A percentile compares a stretch with the other conserved stretches of the same genome.
Evolutionary conservation across 768 basidiomycete genomes (phyloP).

Genomic region (Coprinopsis sp.): DNA sequence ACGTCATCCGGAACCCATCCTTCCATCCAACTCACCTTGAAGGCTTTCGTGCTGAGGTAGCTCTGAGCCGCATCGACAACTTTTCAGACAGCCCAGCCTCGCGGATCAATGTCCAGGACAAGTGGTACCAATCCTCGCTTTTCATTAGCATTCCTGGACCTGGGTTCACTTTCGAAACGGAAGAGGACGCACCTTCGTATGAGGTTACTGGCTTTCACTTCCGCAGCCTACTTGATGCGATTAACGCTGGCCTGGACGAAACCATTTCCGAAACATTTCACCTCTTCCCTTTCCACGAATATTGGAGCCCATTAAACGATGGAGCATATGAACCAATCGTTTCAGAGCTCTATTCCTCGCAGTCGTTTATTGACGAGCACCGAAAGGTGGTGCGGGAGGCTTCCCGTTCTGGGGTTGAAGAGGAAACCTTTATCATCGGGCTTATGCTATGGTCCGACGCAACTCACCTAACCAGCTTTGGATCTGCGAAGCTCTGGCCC

Average conservation of each 20-base stretch:
- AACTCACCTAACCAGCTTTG: conserved; percentile 30
- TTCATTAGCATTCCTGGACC: no score
- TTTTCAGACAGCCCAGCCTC: background rate
- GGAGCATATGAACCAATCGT: conserved; percentile 11
- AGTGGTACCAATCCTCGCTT: background rate
- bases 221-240: conserved; percentile 6
- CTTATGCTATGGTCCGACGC: conserved; percentile 30
- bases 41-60: background rate
- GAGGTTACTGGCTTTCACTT: conserved; percentile 14
- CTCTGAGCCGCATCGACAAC: background rate
- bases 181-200: conserved; percentile 16
- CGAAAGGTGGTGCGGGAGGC: background rate
- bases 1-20: background rate
- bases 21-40: background rate
- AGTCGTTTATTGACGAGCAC: conserved; percentile 16
- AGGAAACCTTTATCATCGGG: conserved; percentile 16
- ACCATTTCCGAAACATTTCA: conserved; percentile 12
- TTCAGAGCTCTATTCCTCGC: conserved; percentile 17
- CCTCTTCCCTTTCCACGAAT: conserved; percentile 12
- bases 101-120: background rate
- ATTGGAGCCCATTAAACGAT: conserved; percentile 4
- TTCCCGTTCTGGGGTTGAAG: background rate
- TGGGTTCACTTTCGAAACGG: no score
- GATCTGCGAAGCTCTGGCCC: conserved; percentile 28
- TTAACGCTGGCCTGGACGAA: conserved; percentile 12